phyloP scores from a whole-genome alignment of 2,329 filamentous ascomycete species.

The Raffaelea deltoideospora region DNA sequence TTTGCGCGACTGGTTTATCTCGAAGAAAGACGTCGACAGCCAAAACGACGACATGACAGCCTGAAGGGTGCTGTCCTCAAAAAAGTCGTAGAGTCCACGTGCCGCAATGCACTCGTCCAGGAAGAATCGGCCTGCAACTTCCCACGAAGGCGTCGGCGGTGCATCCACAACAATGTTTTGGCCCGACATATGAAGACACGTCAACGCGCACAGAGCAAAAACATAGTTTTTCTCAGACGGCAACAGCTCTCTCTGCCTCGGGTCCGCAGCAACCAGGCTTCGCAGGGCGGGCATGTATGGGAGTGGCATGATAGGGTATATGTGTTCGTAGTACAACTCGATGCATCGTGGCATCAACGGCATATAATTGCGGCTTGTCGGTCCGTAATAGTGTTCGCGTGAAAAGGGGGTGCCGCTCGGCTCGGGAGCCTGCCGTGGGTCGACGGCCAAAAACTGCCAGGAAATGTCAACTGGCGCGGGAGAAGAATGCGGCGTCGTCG shows the following conservation, averaged over 20 bases:
- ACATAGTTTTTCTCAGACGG: conserved; percentile 27
- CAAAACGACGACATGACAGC: conserved; percentile 49
- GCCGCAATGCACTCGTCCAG: conserved; percentile 42
- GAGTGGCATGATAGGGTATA: conserved; percentile 50
- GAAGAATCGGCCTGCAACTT: conserved; percentile 36
- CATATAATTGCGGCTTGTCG: conserved; percentile 23
- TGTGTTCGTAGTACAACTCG: conserved; percentile 45
- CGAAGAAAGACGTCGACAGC: conserved; percentile 44
- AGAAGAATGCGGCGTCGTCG: too few species aligned
- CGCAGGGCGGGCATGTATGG: conserved; percentile 40
- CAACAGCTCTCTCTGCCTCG: conserved; percentile 20
- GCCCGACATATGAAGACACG: conserved; percentile 33
- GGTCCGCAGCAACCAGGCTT: conserved; percentile 27
- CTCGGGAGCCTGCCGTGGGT: background rate
- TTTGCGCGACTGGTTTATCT: conserved; percentile 44
- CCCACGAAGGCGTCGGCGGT: conserved; percentile 25
- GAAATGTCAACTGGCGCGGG: conserved; percentile 14
- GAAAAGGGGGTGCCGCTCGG: conserved; percentile 16
- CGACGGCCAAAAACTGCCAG: conserved; percentile 16
- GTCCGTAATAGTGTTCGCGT: conserved; percentile 27
- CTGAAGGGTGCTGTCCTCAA: conserved; percentile 36
- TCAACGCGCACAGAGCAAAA: conserved; percentile 43
- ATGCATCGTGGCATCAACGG: conserved; percentile 37
- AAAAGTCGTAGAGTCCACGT: conserved; percentile 40
- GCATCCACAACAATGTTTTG: conserved; percentile 23